These are phyloP conservation scores for Phytophthora fragariaefolia DNA, from an alignment of 352 stramenopile species.

Conservation along the genomic window DNA sequence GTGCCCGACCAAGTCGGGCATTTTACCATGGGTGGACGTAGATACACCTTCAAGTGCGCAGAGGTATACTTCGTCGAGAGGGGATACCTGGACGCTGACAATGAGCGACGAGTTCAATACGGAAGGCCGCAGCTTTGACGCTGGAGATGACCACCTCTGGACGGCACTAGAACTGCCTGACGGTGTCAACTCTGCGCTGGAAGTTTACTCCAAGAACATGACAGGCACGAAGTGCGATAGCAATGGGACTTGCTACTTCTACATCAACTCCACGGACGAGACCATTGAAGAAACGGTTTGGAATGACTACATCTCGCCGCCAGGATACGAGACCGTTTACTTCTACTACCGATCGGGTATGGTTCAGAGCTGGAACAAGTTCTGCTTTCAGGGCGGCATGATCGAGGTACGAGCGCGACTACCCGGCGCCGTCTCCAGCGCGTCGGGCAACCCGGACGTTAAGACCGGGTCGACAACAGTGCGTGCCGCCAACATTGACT, in stretches of 20 bases:
- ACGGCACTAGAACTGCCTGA: constrained; percentile 74
- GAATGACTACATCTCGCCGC: constrained; percentile 66
- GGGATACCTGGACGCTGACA: constrained; percentile 61
- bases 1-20: constrained; percentile 42
- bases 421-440: constrained; percentile 51
- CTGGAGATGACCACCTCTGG: constrained; percentile 94
- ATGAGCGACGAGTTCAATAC: constrained; percentile 61
- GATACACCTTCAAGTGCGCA: constrained; percentile 40
- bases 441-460: constrained; percentile 53
- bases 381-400: constrained; percentile 94
- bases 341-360: constrained; percentile 80
- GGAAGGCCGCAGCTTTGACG: constrained; percentile 79
- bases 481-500: constrained; percentile 30
- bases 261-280: constrained; percentile 58
- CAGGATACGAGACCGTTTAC: constrained; percentile 48
- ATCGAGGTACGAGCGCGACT: constrained; percentile 90
- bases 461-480: constrained; percentile 36
- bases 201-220: constrained; percentile 72
- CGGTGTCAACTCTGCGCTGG: constrained; percentile 65
- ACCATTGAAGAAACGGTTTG: constrained; percentile 56
- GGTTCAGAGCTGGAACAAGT: constrained; percentile 96
- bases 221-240: constrained; percentile 62
- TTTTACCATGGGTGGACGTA: constrained; percentile 63
- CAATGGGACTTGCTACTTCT: constrained; percentile 60
- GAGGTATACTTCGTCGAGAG: constrained; percentile 53